Percentiles rank a stretch among this genome's conserved stretches.
phyloP scores from a whole-genome alignment of 2,329 filamentous ascomycete species.

The Thermomyces lanuginosus region DNA sequence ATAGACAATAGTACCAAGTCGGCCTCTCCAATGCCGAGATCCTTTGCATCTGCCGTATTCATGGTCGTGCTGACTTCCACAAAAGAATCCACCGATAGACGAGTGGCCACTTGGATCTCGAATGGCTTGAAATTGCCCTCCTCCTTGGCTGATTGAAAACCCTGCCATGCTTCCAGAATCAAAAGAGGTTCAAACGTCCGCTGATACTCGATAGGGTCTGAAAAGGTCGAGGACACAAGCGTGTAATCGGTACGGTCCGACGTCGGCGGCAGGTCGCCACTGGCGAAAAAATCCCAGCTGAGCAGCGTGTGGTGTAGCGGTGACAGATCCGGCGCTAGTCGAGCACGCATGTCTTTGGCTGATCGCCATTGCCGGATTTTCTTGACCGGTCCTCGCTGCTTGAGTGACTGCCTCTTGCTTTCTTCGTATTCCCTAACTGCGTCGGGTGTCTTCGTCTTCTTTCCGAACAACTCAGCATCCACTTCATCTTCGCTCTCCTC shows the following conservation, averaged over 20 bases:
- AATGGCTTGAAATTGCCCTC: constrained; percentile 68
- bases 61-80: constrained; percentile 80
- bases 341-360: constrained; percentile 83
- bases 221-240: constrained; percentile 61
- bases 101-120: constrained; percentile 72
- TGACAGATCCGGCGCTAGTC: constrained; percentile 76
- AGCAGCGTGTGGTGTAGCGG: constrained; percentile 72
- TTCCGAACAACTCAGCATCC: constrained; percentile 50
- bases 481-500: constrained; percentile 59
- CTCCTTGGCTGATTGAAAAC: constrained; percentile 76
- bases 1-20: constrained; percentile 80
- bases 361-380: constrained; percentile 68
- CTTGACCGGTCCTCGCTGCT: constrained; percentile 58
- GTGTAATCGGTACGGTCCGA: constrained; percentile 53
- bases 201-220: constrained; percentile 63
- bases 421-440: constrained; percentile 31
- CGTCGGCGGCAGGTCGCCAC: constrained; percentile 67
- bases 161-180: constrained; percentile 87
- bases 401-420: constrained; percentile 33
- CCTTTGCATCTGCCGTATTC: constrained; percentile 46
- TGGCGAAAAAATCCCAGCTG: constrained; percentile 87
- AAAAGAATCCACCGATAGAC: constrained; percentile 82
- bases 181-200: constrained; percentile 79
- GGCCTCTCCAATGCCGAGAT: constrained; percentile 60
- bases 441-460: constrained; percentile 23